Base-by-base conservation (phyloP, 352 stramenopile species). In the Aphanomyces euteiches region DNA sequence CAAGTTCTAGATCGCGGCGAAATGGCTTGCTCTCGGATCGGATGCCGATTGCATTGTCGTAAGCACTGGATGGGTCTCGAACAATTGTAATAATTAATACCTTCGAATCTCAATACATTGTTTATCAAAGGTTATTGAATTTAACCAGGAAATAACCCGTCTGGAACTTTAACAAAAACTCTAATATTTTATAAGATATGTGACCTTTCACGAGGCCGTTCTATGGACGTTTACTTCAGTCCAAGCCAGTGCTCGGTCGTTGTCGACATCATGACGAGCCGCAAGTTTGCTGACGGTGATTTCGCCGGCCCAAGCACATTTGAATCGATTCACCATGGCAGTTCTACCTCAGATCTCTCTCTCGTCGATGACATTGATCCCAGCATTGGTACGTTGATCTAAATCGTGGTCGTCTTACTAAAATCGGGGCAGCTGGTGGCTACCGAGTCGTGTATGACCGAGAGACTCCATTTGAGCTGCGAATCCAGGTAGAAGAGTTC, bases 361-460 rank as follows among this genome's bases (percentile, higher is more conserved):
- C 47, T 70, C 6, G 13, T 70, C 5, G 87, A 95, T 58, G 85
- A 92, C 19, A 82, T 95, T 47, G 87, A 95, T 57, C 85, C 87
- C 28, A 95, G 87, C 76, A 72, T 94, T 36, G 84, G 84, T 93
- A 54, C 17, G 75, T 69, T 15, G 4, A 13, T 37, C 53, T 7
- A 66, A 15, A 10, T 40, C n/a, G 19, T 15, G 45, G 0, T 54
- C 28, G 28, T 56, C 3, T 73, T 66, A 58, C 71, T 1, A 34
- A 65, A 17, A 38, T 59, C 47, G 5, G 15, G 4, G 2, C 69
- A 88, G 83, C 78, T 34, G 88, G 87, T 34, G 91, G 89, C 3
- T 97, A 91, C 56, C 85, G 86, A 39, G 88, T 96, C 6, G 90
- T 97, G 50, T 97, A 96, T 66, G 89, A 97, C 66, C 84, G 91